Base-by-base conservation (phyloP, 345 rosid genomes). In the Brassica incana region DNA sequence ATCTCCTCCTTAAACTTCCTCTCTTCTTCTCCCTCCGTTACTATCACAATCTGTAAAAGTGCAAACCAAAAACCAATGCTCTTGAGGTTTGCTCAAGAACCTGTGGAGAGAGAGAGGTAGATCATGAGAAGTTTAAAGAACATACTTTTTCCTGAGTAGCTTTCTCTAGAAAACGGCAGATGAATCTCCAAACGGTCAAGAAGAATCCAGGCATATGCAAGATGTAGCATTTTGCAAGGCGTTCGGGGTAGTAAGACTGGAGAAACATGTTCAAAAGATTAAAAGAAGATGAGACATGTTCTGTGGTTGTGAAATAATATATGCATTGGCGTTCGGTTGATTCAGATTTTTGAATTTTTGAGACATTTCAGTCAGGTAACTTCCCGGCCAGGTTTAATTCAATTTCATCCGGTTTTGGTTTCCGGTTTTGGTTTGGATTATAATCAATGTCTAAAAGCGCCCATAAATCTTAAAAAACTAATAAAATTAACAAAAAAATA, bases 171-270 rank as follows among this genome's bases (percentile, higher is more conserved):
- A 90, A 92, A 18, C 87, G 88, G 67, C 91, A 91, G 78, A 95
- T 83, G 80, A 95, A 77, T 81, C 69, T 89, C 97, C 99, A 95
- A 45, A 89, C 81, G 56, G 87, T 56, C 54, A 89, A 87, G 20
- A 92, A 95, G 85, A 92, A 92, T 38, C 86, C 54, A 1, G 99
- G 97, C 99, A 95, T 92, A 54, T 88, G 81, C 75, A 92, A 80
- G 74, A 95, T 73, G 87, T 73, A 91, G 67, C 81, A 75, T 83
- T 87, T 95, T 4, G 84, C 91, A 33, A 92, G 87, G 65, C 97
- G 95, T 81, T 95, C 99, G 4, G 99, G 97, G 83, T 88, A 95
- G 82, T 95, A 95, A 71, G 95, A 86, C 97, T 95, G 85, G 83
- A 72, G 8, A 32, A 58, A 70, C 30, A 23, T 9, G 43, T 64